Conservation (phyloP, 768 basidiomycete genomes). For the Steccherinum ochraceum region DNA sequence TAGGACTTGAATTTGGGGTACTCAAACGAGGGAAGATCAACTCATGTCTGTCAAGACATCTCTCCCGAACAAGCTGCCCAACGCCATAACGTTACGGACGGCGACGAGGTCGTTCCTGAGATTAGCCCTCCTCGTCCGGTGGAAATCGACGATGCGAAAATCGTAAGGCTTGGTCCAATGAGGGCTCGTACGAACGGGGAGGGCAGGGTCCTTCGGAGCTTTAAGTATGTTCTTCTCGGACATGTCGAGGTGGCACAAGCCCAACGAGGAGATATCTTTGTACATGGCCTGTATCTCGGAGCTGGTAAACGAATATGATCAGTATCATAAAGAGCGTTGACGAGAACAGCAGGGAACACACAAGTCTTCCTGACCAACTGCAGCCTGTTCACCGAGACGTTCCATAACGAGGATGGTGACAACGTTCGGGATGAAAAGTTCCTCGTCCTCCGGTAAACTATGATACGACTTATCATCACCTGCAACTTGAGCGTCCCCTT, state of each 20-base stretch:
- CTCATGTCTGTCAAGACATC: too few species aligned
- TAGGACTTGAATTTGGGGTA: too few species aligned
- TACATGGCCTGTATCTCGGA: not conserved
- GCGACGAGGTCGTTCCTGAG: too few species aligned
- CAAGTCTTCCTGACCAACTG: not conserved
- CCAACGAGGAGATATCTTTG: not conserved
- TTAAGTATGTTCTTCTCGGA: not conserved
- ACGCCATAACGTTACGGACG: too few species aligned
- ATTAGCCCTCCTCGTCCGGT: not conserved
- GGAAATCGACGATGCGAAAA: conserved; percentile 2
- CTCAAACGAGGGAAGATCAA: too few species aligned
- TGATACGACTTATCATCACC: too few species aligned
- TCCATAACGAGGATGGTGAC: conserved; percentile 2
- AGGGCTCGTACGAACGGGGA: not conserved
- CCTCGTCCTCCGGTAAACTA: too few species aligned
- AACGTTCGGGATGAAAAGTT: not conserved
- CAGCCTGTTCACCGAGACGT: not conserved
- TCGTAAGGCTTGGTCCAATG: not conserved
- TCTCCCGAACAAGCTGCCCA: too few species aligned
- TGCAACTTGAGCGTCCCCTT: too few species aligned
- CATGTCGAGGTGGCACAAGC: not conserved
- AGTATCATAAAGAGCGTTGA: not conserved
- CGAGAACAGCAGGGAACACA: not conserved
- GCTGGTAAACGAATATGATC: not conserved
- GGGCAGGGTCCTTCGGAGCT: not conserved